Percentiles rank a stretch among this genome's conserved stretches.
Evolutionary conservation across 306 rosid genomes (phyloP).

Genomic region (Sicyos edulis): DNA sequence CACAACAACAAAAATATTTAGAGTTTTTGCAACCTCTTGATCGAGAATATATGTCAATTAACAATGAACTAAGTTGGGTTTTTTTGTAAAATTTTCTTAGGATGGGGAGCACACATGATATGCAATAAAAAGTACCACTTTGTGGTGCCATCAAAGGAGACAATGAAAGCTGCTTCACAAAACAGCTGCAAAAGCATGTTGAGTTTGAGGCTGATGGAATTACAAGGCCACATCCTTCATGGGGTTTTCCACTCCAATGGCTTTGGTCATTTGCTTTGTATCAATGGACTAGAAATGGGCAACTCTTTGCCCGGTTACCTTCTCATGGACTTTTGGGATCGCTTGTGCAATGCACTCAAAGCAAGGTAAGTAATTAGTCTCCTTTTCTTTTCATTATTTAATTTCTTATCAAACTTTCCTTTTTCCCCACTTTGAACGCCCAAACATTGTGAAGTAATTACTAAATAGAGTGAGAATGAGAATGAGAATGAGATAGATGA

Average conservation of each 20-base stretch:
- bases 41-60: too few species aligned
- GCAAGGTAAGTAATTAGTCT: constrained; percentile 40
- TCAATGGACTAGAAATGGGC: constrained; percentile 71
- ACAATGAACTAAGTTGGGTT: too few species aligned
- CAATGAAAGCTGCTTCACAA: constrained; percentile 37
- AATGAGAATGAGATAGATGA: too few species aligned
- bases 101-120: constrained; percentile 75
- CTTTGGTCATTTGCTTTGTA: constrained; percentile 64
- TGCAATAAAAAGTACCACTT: constrained; percentile 90
- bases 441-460: too few species aligned
- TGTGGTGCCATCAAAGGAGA: constrained; percentile 68
- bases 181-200: constrained; percentile 32
- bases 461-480: too few species aligned
- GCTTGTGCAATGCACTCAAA: constrained; percentile 57
- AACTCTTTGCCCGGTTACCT: constrained; percentile 50
- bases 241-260: constrained; percentile 88
- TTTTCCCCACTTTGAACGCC: too few species aligned
- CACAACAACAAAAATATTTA: too few species aligned
- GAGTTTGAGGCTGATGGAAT: constrained; percentile 9
- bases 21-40: too few species aligned
- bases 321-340: constrained; percentile 76
- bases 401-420: too few species aligned
- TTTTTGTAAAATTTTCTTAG: constrained; percentile 1
- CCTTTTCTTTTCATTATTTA: too few species aligned
- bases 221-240: constrained; percentile 51